phyloP scores from a whole-genome alignment of 2,329 filamentous ascomycete genomes.

The Alternaria sp. region DNA sequence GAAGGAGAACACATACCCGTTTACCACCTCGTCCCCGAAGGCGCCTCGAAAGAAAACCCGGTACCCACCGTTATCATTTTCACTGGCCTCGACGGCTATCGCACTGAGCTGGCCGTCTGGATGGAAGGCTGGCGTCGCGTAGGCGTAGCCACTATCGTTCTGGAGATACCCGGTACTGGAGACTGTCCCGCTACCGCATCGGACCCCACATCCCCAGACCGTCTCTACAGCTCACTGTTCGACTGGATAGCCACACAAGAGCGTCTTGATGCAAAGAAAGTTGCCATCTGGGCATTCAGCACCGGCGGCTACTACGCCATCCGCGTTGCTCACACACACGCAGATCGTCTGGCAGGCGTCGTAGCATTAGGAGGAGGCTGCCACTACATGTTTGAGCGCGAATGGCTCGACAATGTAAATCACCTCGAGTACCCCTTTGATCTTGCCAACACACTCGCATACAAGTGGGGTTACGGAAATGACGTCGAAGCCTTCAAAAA shows the following conservation, averaged over 20 bases:
- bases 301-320: slow-evolving; percentile 69
- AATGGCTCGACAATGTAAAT: slow-evolving; percentile 64
- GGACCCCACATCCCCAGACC: slow-evolving; percentile 61
- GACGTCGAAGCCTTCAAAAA: slow-evolving; percentile 56
- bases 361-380: slow-evolving; percentile 65
- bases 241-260: slow-evolving; percentile 62
- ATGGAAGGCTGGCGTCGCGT: slow-evolving; percentile 60
- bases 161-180: slow-evolving; percentile 67
- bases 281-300: slow-evolving; percentile 65
- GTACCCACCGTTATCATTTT: slow-evolving; percentile 64
- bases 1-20: slow-evolving; percentile 68
- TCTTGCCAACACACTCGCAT: slow-evolving; percentile 59
- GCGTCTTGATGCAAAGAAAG: slow-evolving; percentile 57
- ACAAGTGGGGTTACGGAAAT: slow-evolving; percentile 57
- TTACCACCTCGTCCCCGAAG: slow-evolving; percentile 68
- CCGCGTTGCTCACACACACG: slow-evolving; percentile 65
- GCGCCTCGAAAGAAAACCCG: slow-evolving; percentile 53
- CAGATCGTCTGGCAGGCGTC: slow-evolving; percentile 59
- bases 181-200: slow-evolving; percentile 61
- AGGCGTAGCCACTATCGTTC: slow-evolving; percentile 59
- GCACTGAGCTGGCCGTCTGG: slow-evolving; percentile 64
- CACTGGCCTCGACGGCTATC: slow-evolving; percentile 67
- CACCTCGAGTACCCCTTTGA: slow-evolving; percentile 68
- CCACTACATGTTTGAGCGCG: slow-evolving; percentile 63
- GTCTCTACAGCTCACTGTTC: slow-evolving; percentile 62